Evolutionary conservation across 129 eudicot species (phyloP).

Genomic region (Oenanthe sinensis): DNA sequence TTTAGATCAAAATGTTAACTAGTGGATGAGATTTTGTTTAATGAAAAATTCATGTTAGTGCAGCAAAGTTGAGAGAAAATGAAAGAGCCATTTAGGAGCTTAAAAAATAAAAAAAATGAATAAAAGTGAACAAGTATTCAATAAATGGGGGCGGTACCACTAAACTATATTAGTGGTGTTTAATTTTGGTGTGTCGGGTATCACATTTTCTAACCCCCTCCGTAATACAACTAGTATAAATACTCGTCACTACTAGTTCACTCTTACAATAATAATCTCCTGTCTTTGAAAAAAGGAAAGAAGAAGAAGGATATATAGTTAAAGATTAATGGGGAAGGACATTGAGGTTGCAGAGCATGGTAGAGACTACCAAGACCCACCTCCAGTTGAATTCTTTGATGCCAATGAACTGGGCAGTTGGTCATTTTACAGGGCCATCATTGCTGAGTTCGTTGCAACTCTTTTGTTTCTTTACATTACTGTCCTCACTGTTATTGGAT

Average conservation of each 20-base stretch:
- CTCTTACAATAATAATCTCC: neutral
- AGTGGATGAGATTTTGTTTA: too few relatives aligned
- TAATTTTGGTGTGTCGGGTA: neutral
- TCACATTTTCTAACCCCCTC: neutral
- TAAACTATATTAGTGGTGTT: neutral
- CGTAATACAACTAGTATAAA: neutral
- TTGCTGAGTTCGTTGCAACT: conserved; percentile 34
- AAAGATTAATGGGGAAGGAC: conserved; percentile 17
- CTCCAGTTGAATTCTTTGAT: conserved; percentile 26
- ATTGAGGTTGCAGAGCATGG: conserved; percentile 13
- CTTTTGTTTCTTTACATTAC: conserved; percentile 17
- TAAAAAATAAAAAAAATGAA: neutral
- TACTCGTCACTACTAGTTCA: neutral
- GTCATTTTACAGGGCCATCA: conserved; percentile 33
- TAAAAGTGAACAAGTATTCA: neutral
- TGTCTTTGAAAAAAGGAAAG: neutral
- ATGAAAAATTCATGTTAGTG: neutral
- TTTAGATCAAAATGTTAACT: too few relatives aligned
- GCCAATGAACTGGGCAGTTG: conserved; percentile 17
- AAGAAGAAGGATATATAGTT: neutral
- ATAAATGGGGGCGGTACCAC: neutral
- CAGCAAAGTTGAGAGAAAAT: neutral
- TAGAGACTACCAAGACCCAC: conserved; percentile 32
- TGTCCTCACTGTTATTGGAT: conserved; percentile 11
- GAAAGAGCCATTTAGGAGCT: neutral